Base-by-base conservation (phyloP, 148 eudicot species). In the Rhododendron ferrugineum region DNA sequence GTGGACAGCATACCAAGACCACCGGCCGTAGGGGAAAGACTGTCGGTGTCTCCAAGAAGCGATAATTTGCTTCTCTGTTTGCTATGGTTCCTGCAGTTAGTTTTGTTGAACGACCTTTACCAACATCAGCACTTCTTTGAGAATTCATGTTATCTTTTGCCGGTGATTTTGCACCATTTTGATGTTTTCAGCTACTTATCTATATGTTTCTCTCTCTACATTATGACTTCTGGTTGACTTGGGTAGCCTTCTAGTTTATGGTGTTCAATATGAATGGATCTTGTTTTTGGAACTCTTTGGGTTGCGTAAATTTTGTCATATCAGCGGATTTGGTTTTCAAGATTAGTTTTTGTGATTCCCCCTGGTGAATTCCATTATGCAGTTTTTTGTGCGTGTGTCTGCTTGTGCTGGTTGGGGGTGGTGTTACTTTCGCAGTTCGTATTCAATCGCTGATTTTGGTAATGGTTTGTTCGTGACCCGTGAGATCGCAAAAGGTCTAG, bases 11-110 rank as follows among this genome's bases (percentile, higher is more conserved):
- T 91, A 95, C 98, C 89, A 95, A 95, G 93, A 95, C 98, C 14
- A 95, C 98, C 77, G 98, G 98, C 68, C 98, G 98, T 56, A 92
- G 98, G 88, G 98, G 98, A 85, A 95, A 95, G 94, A 95, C 98
- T 83, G 98, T 95, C 82, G 98, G 98, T 90, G 98, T 95, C 83
- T 95, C 98, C 32, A 95, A 95, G 97, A 95, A 95, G 94, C 93
- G 98, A 88, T 95, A 58, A 91, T 77, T 44, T 42, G 32, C 47
- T 77, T 77, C 32, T 77, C 50, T 37, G 80, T 42, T 77, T 77
- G 9, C 28, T n/a, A 37, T 42, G 80, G 52, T 77, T 77, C 32
- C 28, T 77, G 80, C 80, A 44, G 49, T 54, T 44, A 77, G 50
- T 42, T 37, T 44, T 77, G 15, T 77, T 40, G 80, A 23, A 20